Evolutionary conservation across 1,284 basidiomycete species (phyloP).

Genomic region (Melanopsichium pennsylvanicum): DNA sequence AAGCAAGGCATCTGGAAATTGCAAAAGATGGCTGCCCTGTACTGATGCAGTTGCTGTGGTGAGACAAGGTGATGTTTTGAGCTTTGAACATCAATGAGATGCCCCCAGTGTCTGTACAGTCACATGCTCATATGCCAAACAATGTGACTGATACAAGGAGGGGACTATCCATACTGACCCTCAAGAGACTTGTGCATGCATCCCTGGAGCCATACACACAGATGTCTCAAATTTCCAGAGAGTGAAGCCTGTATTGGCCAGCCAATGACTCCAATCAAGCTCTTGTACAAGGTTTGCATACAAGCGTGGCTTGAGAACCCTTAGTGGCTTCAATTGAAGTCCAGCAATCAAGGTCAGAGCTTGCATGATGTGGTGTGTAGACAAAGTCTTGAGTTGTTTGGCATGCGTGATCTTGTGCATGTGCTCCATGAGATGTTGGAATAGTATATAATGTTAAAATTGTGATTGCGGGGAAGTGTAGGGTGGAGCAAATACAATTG

Average conservation of each 20-base stretch:
- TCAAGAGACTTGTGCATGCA: not conserved
- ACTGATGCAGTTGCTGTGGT: not conserved
- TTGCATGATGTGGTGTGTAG: no score
- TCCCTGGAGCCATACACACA: not conserved
- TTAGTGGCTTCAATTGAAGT: no score
- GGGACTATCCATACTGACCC: not conserved
- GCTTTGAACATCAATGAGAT: not conserved
- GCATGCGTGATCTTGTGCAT: not conserved
- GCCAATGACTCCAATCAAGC: not conserved
- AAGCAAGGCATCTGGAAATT: not conserved
- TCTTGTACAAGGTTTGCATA: no score
- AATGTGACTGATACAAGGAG: not conserved
- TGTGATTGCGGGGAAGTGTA: not conserved
- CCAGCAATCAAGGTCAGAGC: no score
- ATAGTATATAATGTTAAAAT: not conserved
- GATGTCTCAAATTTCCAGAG: not conserved
- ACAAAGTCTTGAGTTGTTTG: no score
- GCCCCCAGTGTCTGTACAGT: not conserved
- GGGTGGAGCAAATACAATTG: not conserved
- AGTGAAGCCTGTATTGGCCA: not conserved
- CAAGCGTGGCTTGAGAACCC: no score
- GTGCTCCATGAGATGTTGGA: not conserved
- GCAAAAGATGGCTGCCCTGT: slow-evolving; percentile 2
- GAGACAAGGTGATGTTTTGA: not conserved
- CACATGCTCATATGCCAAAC: not conserved